Evolutionary conservation across 306 rosid species (phyloP), one percentile per base, ranked within the genome.

Genomic region (Cucurbita maxima): DNA sequence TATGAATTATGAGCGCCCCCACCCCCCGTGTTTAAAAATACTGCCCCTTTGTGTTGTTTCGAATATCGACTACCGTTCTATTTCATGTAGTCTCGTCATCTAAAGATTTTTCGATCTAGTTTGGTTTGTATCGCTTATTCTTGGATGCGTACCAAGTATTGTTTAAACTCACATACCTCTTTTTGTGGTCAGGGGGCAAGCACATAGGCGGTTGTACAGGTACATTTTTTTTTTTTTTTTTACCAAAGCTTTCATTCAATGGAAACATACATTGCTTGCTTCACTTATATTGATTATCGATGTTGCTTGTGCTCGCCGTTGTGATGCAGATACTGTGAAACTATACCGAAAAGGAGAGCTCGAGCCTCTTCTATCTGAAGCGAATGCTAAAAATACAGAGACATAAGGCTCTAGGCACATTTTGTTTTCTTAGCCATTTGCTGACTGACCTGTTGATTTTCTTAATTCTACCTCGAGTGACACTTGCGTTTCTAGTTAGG

Each of bases 201-300:
- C 97, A 91, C 75, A 89, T 94, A 53, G 99, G 97, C 9, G 99
- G 99, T 50, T 94, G 96, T 86, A 81, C 97, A 84, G 97, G 99
- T 94, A 84, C 36, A 20, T 10, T 45, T 70, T 47, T 72, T 20
- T 67, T 45, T 8, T 47, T 64, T 41, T 18, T 43, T 43, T 44
- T 20, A 69, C 22, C 4, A 1, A 68, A 67, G 52, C 52, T 0
- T 64, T 64, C 36, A 64, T 1, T 43, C 3, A 5, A 66, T 0
- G 43, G 73, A 3, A 69, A 7, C 7, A 8, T 47, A 25, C 43
- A 48, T 69, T 14, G 15, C 15, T 11, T 67, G 22, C 5, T 11
- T 67, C 63, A 56, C 10, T 61, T 8, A 30, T 30, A 36, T 34
- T 0, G 16, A 5, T 37, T 7, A 16, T n/a, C 15, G 47, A 2